phyloP scores from a whole-genome alignment of 2,329 filamentous ascomycete genomes.

The Tricladium varicosporioides region DNA sequence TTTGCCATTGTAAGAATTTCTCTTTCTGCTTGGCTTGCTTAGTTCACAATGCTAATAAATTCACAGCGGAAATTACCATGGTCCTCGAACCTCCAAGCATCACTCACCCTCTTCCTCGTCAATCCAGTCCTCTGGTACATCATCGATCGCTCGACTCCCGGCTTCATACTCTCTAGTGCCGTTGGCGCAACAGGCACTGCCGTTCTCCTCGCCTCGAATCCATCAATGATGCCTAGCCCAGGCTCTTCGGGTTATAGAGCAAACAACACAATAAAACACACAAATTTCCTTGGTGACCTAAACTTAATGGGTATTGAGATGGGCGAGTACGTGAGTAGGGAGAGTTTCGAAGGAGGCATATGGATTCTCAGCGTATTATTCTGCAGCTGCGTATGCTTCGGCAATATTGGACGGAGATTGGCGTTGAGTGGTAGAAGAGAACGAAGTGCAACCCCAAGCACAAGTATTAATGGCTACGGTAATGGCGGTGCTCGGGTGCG shows the following conservation, averaged over 20 bases:
- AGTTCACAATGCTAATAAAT: conserved; percentile 12
- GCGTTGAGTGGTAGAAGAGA: conserved; percentile 37
- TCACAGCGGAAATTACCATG: conserved; percentile 80
- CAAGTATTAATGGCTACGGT: too few relatives aligned
- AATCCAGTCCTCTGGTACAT: conserved; percentile 97
- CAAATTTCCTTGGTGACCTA: conserved; percentile 10
- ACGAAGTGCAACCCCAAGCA: neutral
- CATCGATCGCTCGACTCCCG: conserved; percentile 84
- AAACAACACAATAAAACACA: conserved; percentile 15
- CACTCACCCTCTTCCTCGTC: conserved; percentile 80
- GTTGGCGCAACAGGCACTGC: conserved; percentile 74
- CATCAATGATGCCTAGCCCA: conserved; percentile 73
- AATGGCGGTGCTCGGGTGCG: too few relatives aligned
- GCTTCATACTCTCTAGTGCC: conserved; percentile 73
- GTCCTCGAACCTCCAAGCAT: conserved; percentile 93
- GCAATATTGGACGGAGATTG: conserved; percentile 84
- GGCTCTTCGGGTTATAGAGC: conserved; percentile 33
- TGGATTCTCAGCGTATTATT: conserved; percentile 95
- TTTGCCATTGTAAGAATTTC: conserved; percentile 72
- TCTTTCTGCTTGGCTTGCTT: neutral
- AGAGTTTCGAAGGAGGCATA: conserved; percentile 69
- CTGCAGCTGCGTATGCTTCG: conserved; percentile 93
- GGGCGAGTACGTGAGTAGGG: conserved; percentile 57
- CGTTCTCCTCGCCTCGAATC: conserved; percentile 71
- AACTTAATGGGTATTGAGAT: conserved; percentile 25